Conservation (phyloP, 2,329 filamentous ascomycete genomes). For the Ceratocystiopsis sp. region DNA sequence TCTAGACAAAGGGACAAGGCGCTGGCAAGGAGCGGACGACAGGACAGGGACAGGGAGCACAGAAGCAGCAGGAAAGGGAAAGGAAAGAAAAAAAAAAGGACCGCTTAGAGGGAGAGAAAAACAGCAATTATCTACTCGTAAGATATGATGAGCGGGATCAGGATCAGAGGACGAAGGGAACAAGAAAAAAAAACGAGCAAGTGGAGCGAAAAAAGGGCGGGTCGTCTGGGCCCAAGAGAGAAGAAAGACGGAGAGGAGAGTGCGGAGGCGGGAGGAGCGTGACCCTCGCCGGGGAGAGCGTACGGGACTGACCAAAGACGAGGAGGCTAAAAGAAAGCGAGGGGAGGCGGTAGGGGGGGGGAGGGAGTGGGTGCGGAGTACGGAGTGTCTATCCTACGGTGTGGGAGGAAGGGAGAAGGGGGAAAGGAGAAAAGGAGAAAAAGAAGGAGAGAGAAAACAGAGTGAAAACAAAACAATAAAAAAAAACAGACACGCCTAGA, state of each 20-base stretch:
- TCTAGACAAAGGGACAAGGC: constrained; percentile 2
- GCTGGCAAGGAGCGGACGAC: too few relatives aligned
- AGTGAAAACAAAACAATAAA: neutral
- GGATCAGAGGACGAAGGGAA: neutral
- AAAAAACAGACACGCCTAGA: neutral
- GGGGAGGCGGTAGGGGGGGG: neutral
- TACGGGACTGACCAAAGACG: constrained; percentile 3
- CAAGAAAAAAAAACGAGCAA: neutral
- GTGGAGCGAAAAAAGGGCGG: neutral
- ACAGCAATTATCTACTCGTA: neutral
- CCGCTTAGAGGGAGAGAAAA: neutral
- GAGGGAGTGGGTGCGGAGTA: constrained; percentile 1
- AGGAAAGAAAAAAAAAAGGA: neutral
- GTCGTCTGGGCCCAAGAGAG: neutral
- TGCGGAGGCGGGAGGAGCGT: neutral
- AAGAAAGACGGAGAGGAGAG: neutral
- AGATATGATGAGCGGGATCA: too few relatives aligned
- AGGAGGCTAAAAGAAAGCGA: neutral
- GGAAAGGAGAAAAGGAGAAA: neutral
- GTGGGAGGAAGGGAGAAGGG: neutral
- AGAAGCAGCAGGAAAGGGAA: neutral
- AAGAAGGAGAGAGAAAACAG: neutral
- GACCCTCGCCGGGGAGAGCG: too few relatives aligned
- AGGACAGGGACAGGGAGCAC: neutral
- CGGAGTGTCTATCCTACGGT: neutral